A percentile compares a stretch with the other conserved stretches of the same genome.
Conservation (phyloP, 2,329 filamentous ascomycete genomes). For the Atkinsonella texensis region DNA sequence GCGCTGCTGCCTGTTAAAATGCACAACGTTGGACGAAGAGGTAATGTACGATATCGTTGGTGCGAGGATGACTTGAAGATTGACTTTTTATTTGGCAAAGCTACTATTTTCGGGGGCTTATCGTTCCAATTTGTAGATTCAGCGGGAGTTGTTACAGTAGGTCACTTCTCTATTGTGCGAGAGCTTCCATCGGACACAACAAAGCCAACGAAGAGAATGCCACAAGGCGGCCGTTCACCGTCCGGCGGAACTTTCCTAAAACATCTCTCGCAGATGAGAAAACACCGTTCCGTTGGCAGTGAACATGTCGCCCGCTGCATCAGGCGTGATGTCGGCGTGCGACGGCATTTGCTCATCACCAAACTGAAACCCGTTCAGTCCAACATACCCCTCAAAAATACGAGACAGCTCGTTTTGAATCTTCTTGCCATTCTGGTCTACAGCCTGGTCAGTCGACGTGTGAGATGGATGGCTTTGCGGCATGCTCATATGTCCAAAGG, state of each 20-base stretch:
- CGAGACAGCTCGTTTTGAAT: slow-evolving; percentile 43
- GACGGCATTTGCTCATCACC: slow-evolving; percentile 14
- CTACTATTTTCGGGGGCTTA: neutral
- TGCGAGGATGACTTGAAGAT: neutral
- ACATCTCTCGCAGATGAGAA: slow-evolving; percentile 26
- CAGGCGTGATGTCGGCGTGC: slow-evolving; percentile 13
- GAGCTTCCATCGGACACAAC: neutral
- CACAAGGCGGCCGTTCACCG: neutral
- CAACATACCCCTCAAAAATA: slow-evolving; percentile 28
- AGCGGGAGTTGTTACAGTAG: neutral
- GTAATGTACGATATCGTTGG: neutral
- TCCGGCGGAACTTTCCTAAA: slow-evolving; percentile 11
- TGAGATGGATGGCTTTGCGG: slow-evolving; percentile 7
- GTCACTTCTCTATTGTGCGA: neutral
- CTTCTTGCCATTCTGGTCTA: slow-evolving; percentile 32
- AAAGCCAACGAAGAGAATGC: neutral
- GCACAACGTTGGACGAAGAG: neutral
- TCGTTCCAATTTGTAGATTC: neutral
- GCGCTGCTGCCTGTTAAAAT: neutral
- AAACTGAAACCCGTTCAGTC: slow-evolving; percentile 22
- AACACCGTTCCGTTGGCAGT: slow-evolving; percentile 22
- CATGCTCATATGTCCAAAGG: slow-evolving; percentile 19
- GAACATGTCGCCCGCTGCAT: slow-evolving; percentile 10
- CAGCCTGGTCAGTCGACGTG: slow-evolving; percentile 3
- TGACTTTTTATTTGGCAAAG: neutral